These are phyloP conservation scores for Allantophomopsis cytisporea DNA, from an alignment of 2,329 filamentous ascomycete species.

Conservation along the genomic window DNA sequence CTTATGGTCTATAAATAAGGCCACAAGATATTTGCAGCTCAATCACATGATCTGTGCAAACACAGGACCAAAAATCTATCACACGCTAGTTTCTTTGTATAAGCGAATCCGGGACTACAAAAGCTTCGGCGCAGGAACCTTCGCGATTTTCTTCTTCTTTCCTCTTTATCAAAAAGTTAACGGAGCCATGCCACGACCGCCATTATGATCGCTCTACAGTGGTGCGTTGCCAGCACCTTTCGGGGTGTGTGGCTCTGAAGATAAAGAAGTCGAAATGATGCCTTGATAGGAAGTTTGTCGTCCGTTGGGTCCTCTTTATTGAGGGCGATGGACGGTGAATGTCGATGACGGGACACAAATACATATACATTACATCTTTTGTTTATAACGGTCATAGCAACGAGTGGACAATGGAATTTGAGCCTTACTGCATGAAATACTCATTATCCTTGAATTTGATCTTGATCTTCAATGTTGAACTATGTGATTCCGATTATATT, in stretches of 20 bases:
- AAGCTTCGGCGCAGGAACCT: not conserved
- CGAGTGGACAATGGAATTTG: too few relatives aligned
- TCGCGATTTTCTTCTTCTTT: constrained; percentile 16
- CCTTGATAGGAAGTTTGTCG: constrained; percentile 57
- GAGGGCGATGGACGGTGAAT: constrained; percentile 58
- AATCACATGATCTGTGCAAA: too few relatives aligned
- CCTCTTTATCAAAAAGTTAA: constrained; percentile 44
- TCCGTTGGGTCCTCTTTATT: constrained; percentile 56
- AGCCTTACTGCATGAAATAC: too few relatives aligned
- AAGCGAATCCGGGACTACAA: too few relatives aligned
- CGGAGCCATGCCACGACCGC: constrained; percentile 59
- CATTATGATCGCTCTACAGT: constrained; percentile 42
- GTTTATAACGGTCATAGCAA: too few relatives aligned
- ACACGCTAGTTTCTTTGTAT: too few relatives aligned
- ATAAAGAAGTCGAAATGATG: constrained; percentile 32
- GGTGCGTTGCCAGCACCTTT: constrained; percentile 54
- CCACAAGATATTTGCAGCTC: too few relatives aligned
- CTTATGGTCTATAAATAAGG: too few relatives aligned
- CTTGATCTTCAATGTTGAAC: too few relatives aligned
- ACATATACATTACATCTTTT: not conserved
- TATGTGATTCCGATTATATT: too few relatives aligned
- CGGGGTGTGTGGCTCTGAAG: constrained; percentile 48
- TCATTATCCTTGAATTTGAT: too few relatives aligned
- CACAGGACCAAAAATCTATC: too few relatives aligned
- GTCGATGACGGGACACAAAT: constrained; percentile 57